Evolutionary conservation across 164 flowering plant genomes (phyloP).

Genomic region (Hamamelis virginiana): DNA sequence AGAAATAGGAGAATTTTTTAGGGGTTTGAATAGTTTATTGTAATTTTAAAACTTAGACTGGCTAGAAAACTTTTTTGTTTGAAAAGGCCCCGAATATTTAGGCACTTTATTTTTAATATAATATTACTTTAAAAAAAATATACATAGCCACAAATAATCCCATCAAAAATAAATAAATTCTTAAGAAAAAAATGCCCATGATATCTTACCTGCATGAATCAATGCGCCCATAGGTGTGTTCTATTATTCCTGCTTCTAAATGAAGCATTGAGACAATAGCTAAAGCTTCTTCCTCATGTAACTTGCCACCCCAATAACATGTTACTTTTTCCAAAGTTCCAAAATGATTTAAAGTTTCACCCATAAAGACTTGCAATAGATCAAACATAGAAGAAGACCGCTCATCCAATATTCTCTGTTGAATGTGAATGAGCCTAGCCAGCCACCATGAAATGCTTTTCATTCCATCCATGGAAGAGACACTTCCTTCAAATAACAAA

Average conservation of each 20-base stretch:
- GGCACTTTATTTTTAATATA: too few relatives aligned
- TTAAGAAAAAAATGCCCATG: background rate
- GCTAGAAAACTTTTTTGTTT: background rate
- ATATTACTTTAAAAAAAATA: too few relatives aligned
- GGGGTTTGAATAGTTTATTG: too few relatives aligned
- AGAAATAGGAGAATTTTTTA: too few relatives aligned
- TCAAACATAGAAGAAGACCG: slow-evolving; percentile 67
- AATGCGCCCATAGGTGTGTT: slow-evolving; percentile 62
- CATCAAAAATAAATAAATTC: background rate
- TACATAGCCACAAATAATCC: too few relatives aligned
- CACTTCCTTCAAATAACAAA: slow-evolving; percentile 33
- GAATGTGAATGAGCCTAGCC: slow-evolving; percentile 28
- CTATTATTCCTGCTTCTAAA: slow-evolving; percentile 76
- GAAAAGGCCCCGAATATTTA: too few relatives aligned
- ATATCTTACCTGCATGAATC: slow-evolving; percentile 64
- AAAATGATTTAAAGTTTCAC: slow-evolving; percentile 42
- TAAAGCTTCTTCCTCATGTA: slow-evolving; percentile 47
- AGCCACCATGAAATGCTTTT: slow-evolving; percentile 70
- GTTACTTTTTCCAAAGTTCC: slow-evolving; percentile 48
- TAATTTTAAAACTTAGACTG: too few relatives aligned
- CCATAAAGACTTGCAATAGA: slow-evolving; percentile 49
- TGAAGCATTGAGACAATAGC: slow-evolving; percentile 55
- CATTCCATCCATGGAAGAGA: slow-evolving; percentile 24
- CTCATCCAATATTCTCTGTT: slow-evolving; percentile 44
- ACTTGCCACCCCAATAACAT: slow-evolving; percentile 57